Evolutionary conservation across 805 yeast genomes (phyloP).

Genomic region (Candida awuae): DNA sequence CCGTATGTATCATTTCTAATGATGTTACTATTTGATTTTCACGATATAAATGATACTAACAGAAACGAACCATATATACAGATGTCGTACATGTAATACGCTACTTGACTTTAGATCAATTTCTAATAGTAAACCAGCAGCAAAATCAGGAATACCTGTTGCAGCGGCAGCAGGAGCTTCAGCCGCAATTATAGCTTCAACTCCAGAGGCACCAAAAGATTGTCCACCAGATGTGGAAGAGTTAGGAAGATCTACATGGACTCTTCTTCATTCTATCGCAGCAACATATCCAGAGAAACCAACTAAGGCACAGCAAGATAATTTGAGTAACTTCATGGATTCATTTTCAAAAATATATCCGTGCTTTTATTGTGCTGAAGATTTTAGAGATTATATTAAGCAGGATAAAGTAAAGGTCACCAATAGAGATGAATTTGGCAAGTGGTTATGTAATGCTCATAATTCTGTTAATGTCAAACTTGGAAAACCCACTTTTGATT

Average conservation of each 20-base stretch:
- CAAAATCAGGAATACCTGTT: constrained; percentile 13
- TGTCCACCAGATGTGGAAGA: constrained; percentile 83
- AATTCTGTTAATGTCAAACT: constrained; percentile 83
- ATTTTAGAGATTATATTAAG: constrained; percentile 57
- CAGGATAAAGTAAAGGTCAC: constrained; percentile 48
- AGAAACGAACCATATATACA: constrained; percentile 2
- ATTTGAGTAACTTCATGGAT: constrained; percentile 60
- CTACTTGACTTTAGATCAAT: constrained; percentile 72
- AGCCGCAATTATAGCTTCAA: constrained; percentile 10
- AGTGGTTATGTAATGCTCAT: constrained; percentile 93
- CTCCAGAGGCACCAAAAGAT: constrained; percentile 32
- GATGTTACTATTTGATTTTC: background rate
- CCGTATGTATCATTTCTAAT: constrained; percentile 53
- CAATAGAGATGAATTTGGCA: constrained; percentile 71
- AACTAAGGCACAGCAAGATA: constrained; percentile 49
- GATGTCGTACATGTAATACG: constrained; percentile 82
- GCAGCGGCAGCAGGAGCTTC: constrained; percentile 14
- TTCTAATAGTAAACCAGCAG: constrained; percentile 22
- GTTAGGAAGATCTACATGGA: constrained; percentile 87
- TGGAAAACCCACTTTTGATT: constrained; percentile 81
- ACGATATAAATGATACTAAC: background rate
- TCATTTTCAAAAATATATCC: constrained; percentile 81
- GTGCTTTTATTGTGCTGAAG: constrained; percentile 88
- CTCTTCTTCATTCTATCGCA: constrained; percentile 80
- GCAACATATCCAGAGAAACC: constrained; percentile 81